Base-by-base conservation (phyloP, 768 basidiomycete species). In the Rhizopogon sp. region DNA sequence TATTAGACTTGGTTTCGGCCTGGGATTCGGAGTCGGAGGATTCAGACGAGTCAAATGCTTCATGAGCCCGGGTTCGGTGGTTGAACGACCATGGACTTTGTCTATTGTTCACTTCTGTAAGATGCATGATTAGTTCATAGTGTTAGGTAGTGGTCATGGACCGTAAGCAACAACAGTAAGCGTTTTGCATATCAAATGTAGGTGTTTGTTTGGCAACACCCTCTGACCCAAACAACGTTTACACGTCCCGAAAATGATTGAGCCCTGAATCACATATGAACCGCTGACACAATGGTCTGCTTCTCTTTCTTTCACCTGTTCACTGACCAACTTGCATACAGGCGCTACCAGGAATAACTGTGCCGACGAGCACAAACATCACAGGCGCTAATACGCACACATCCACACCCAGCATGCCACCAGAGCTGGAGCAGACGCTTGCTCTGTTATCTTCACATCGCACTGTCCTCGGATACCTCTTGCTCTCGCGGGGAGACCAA, bases 351-450 rank as follows among this genome's bases (percentile, higher is more conserved):
- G 53, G 53, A 5, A 44, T 62, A 44, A 43, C 59, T 20, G n/a
- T 46, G 7, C 17, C 54, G n/a, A 58, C 58, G 60, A 58, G 35
- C 29, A 50, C 59, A 25, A 56, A 66, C 39, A 55, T 61, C 22
- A 46, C 52, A 20, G 50, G 44, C 37, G 11, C 46, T 13, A 33
- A 33, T 33, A 53, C 52, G 1, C 52, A 53, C 37, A 57, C 11
- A 44, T 47, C 63, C 8, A 17, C 67, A 9, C 57, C 52, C 5
- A 64, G 62, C 28, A 80, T 86, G 71, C 78, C 87, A 11, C 83
- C 88, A n/a, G 91, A 93, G 63, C 82, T 94, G 47, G 92, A 93
- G 67, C 81, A 85, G 59, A 93, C 87, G 0, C 78, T 95, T 11
- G 69, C 84, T 0, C 71, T 87, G 58, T 77, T 96, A 51, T 86